A percentile compares a stretch with the other conserved stretches of the same genome.
These are phyloP conservation scores for Juncus effusus DNA, from an alignment of 176 grass and related monocot species.

Conservation along the genomic window DNA sequence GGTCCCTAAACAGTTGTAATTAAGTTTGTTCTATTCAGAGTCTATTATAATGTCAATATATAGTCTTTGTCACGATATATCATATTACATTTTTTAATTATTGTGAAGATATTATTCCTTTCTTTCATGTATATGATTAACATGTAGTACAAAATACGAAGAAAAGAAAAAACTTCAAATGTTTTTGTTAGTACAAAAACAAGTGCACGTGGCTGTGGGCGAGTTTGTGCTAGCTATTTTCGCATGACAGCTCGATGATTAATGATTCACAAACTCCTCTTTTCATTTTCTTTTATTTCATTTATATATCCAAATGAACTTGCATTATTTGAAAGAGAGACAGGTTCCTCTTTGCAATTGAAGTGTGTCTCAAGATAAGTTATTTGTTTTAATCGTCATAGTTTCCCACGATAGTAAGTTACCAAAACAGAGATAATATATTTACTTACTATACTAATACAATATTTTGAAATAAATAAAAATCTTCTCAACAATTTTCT, in stretches of 20 bases:
- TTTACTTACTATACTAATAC: background rate
- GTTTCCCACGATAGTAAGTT: too few species aligned
- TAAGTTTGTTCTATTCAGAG: constrained; percentile 1
- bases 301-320: background rate
- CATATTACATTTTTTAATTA: background rate
- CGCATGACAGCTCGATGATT: background rate
- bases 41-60: background rate
- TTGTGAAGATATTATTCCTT: background rate
- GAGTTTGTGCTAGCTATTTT: constrained; percentile 9
- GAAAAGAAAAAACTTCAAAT: too few species aligned
- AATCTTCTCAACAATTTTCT: too few species aligned
- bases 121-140: background rate
- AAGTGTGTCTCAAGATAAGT: background rate
- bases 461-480: too few species aligned
- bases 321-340: background rate
- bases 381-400: too few species aligned
- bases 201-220: constrained; percentile 17
- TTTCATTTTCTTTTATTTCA: background rate
- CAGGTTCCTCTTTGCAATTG: background rate
- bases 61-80: background rate
- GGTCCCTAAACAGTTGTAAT: constrained; percentile 18
- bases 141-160: background rate
- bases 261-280: background rate
- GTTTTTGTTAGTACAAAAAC: background rate
- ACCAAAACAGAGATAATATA: background rate